phyloP scores from a whole-genome alignment of 2,329 filamentous ascomycete genomes.

The Fusarium annulatum region DNA sequence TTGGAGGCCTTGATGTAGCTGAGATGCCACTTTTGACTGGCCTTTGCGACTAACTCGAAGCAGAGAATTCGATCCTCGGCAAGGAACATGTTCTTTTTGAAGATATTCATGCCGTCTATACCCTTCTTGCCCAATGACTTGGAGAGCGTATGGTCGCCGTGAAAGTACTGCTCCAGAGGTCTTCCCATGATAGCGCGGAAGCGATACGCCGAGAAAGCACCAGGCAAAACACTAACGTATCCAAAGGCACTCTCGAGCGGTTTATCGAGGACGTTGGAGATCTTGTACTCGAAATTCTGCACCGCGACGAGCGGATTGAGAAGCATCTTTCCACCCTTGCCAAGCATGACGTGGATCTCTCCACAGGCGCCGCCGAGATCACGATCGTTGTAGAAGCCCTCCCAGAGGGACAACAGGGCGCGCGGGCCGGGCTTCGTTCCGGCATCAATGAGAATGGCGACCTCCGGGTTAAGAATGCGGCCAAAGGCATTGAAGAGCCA shows the following conservation, averaged over 20 bases:
- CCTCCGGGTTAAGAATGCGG: constrained; percentile 42
- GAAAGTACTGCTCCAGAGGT: constrained; percentile 42
- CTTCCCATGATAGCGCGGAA: constrained; percentile 43
- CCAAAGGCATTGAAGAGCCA: constrained; percentile 44
- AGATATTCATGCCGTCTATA: constrained; percentile 44
- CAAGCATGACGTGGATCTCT: constrained; percentile 43
- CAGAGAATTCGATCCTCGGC: constrained; percentile 43
- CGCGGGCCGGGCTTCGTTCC: constrained; percentile 42
- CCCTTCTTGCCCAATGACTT: constrained; percentile 42
- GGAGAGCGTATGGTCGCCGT: constrained; percentile 42
- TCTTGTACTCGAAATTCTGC: constrained; percentile 44
- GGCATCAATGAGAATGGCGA: constrained; percentile 41
- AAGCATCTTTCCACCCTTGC: constrained; percentile 37
- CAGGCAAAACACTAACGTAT: constrained; percentile 41
- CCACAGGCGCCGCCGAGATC: constrained; percentile 41
- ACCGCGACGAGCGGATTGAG: constrained; percentile 43
- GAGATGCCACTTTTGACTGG: constrained; percentile 43
- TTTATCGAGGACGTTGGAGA: constrained; percentile 43
- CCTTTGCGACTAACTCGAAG: constrained; percentile 42
- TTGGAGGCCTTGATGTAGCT: constrained; percentile 43
- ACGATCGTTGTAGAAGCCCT: constrained; percentile 42
- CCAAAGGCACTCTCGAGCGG: constrained; percentile 41
- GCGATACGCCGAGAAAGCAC: constrained; percentile 41
- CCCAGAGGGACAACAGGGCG: constrained; percentile 39
- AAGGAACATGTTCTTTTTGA: constrained; percentile 45